phyloP scores from a whole-genome alignment of 2,329 filamentous ascomycete genomes.

The Fusarium succisae region DNA sequence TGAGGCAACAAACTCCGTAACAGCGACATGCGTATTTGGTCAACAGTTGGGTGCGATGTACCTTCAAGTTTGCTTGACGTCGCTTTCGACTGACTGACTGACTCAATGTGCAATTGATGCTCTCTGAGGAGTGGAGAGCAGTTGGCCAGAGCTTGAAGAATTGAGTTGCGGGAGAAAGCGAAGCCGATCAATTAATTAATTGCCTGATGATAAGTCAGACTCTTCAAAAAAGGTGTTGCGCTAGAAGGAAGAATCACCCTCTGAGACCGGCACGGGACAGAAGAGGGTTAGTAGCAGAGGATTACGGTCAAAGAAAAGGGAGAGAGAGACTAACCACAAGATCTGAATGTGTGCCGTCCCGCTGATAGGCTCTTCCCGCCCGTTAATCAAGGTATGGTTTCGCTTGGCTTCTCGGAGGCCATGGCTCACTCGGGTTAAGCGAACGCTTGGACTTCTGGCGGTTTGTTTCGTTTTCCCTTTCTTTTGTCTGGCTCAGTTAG shows the following conservation, averaged over 20 bases:
- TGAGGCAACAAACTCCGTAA: not conserved
- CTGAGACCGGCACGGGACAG: conserved; percentile 19
- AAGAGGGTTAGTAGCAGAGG: conserved; percentile 24
- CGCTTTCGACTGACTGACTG: not conserved
- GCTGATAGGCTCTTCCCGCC: conserved; percentile 37
- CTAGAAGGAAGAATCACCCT: conserved; percentile 18
- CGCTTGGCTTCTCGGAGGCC: conserved; percentile 13
- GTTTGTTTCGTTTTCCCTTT: conserved; percentile 26
- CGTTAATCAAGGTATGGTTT: conserved; percentile 18
- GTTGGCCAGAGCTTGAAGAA: not conserved
- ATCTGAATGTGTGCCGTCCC: conserved; percentile 34
- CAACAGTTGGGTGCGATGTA: not conserved
- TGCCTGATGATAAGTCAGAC: conserved; percentile 3
- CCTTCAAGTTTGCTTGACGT: not conserved
- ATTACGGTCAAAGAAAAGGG: not conserved
- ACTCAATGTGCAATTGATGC: not conserved
- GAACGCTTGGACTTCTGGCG: conserved; percentile 23
- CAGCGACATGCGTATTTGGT: not conserved
- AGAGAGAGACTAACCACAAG: conserved; percentile 14
- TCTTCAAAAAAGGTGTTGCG: not conserved
- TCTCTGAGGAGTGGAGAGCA: conserved; percentile 10
- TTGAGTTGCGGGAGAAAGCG: conserved; percentile 25
- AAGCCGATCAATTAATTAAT: conserved; percentile 8
- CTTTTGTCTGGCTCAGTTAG: not conserved
- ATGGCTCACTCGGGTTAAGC: conserved; percentile 17